Conservation (phyloP, 331 rosid species). For the Rhamnella rubrinervis region DNA sequence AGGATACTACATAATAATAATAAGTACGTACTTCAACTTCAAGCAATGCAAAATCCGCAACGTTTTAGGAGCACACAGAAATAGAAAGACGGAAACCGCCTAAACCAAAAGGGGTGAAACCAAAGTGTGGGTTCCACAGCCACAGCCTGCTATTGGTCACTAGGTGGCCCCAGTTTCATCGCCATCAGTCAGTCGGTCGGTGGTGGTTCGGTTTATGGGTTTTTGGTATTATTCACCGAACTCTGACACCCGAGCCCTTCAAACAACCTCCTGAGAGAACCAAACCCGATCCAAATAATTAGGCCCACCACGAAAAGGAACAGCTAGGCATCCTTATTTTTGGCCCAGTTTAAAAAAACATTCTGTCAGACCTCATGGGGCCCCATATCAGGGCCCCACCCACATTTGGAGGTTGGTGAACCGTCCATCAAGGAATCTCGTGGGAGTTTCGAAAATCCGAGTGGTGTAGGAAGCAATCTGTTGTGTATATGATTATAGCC, state of each 20-base stretch:
- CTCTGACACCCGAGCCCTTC: neutral
- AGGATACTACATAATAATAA: no score
- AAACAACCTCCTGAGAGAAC: neutral
- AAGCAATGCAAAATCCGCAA: no score
- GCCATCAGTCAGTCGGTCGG: no score
- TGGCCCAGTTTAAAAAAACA: neutral
- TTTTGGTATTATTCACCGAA: neutral
- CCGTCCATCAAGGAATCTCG: neutral
- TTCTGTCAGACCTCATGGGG: conserved; percentile 3
- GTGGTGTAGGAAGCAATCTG: no score
- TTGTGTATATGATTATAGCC: no score
- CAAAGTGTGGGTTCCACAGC: conserved; percentile 10
- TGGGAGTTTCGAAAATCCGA: neutral
- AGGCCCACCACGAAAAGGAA: neutral
- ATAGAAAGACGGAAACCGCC: conserved; percentile 4
- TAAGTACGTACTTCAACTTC: no score
- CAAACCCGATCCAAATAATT: neutral
- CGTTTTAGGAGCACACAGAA: conserved; percentile 1
- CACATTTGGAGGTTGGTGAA: neutral
- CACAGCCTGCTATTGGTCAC: neutral
- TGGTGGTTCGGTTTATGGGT: conserved; percentile 1
- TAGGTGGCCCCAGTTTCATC: no score
- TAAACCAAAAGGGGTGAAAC: neutral
- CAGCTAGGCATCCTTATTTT: neutral
- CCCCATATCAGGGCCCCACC: conserved; percentile 14